Evolutionary conservation across 192 early-diverging fungal species (phyloP), one percentile per base, ranked within the genome.

Genomic region (Podila epigama): DNA sequence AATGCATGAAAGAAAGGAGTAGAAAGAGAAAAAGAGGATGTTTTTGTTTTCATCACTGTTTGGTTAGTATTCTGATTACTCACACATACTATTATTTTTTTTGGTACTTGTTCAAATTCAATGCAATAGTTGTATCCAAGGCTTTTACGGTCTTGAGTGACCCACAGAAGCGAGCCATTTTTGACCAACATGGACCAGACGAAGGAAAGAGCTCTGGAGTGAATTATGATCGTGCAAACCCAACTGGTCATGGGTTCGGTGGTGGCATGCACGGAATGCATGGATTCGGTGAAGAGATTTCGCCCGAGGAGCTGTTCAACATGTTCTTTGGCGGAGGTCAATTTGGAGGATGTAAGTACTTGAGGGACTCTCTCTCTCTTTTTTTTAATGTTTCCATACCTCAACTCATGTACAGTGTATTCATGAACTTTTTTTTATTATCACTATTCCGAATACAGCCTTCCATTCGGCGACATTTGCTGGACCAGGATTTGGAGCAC

Each of bases 221-320:
- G 48, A 77, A 77, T 22, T 77, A 77, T 51, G 73, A 77, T 51
- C 73, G 70, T 12, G 68, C 52, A 34, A 60, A 33, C 50, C 66
- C 69, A 11, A 42, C 63, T 66, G 71, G 55, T 34, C 66, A 70
- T 28, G 81, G 80, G 28, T 70, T 80, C 33, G 73, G 77, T 12
- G 81, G 83, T 11, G 81, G 75, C 32, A 48, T 48, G 44, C n/a
- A 48, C 20, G 44, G 44, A 18, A 48, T 48, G 44, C 62, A 66
- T 56, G 52, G 72, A 33, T 66, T 54, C 27, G 60, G 67, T 31
- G 88, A 92, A 16, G 97, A 97, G 70, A 86, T 97, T 27, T 89
- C 88, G 20, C 95, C 97, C 10, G 97, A 98, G 75, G 97, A 98
- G 36, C 69, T 98, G 25, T 96, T 98, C 79, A 95, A 96, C 70